Percentiles rank a stretch among this genome's conserved stretches.
phyloP scores from a whole-genome alignment of 805 yeast species.

The Schizosaccharomyces osmophilus region DNA sequence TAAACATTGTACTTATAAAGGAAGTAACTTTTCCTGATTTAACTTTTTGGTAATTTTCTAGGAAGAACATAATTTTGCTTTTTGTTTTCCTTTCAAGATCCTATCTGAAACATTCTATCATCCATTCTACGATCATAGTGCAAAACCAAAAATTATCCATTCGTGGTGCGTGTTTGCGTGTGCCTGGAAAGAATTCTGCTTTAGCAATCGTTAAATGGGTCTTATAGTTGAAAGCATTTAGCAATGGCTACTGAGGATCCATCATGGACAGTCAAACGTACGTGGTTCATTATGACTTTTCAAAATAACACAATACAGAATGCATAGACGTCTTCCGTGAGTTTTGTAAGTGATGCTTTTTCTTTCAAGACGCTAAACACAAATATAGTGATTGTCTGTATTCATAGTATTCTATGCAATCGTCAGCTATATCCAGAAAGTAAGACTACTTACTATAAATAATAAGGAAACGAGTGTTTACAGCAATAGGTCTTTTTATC shows the following conservation, averaged over 20 bases:
- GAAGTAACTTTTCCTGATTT: no score
- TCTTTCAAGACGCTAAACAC: not conserved
- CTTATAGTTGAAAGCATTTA: not conserved
- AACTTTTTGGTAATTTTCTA: no score
- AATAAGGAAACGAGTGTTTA: no score
- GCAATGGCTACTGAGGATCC: not conserved
- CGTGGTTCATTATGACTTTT: not conserved
- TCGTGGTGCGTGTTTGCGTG: no score
- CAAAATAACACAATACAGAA: not conserved
- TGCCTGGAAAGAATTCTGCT: not conserved
- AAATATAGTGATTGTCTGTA: conserved; percentile 18
- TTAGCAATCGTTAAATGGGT: not conserved
- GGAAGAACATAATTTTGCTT: no score
- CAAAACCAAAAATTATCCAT: no score
- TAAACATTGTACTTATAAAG: no score
- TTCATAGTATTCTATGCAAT: conserved; percentile 31
- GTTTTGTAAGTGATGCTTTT: not conserved
- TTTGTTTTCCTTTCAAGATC: no score
- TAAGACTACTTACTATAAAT: not conserved
- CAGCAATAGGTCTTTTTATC: conserved; percentile 19
- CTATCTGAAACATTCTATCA: no score
- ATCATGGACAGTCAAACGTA: not conserved
- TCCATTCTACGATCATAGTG: no score
- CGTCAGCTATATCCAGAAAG: conserved; percentile 26
- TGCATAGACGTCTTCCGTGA: not conserved